Base-by-base conservation (phyloP, 2,329 filamentous ascomycete genomes). In the Colletotrichum eremochloae region DNA sequence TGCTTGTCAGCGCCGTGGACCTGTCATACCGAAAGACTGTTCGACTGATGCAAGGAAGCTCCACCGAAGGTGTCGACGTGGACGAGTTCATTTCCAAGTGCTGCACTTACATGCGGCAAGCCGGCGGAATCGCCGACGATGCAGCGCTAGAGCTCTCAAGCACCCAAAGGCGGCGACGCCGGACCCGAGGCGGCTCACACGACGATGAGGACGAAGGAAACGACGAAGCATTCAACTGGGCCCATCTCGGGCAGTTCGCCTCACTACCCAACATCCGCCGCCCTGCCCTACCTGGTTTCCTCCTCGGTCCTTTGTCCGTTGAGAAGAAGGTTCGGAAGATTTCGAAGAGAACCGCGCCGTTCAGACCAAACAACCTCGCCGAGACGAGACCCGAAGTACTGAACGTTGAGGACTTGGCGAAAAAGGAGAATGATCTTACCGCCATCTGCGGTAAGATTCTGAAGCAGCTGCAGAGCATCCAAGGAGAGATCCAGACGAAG, bases 31-130 rank as follows among this genome's bases (percentile, higher is more conserved):
- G 93, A 76, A 95, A 94, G 79, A 92, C 94, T 0, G 86, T 92
- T 55, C 90, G 92, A 63, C 86, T 97, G 36, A 90, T 92, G 1
- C 86, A 94, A 40, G 95, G 95, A 8, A 92, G 92, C 76, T 84
- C 88, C 2, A 89, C 90, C 3, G 90, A 92, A 63, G 94, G 95
- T 9, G 84, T 99, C 31, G 95, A 98, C 78, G 87, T 97, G 0
- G 95, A 98, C 73, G 94, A 97, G 77, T 97, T 98, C 78, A 90
- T 98, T 18, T 93, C 93, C 0, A 97, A 97, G 81, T 96, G 93
- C 80, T 94, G 97, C 72, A 89, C 89, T 4, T 98, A 93, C 79
- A 98, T 98, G 94, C 90, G 90, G 31, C 87, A 89, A 46, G 92
- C 90, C 4, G 84, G 87, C 9, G 88, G 87, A 14, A 88, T 89